Percentiles rank a stretch among this genome's conserved stretches.
phyloP scores from a whole-genome alignment of 2,329 filamentous ascomycete genomes.

The Ophiostoma sp. region DNA sequence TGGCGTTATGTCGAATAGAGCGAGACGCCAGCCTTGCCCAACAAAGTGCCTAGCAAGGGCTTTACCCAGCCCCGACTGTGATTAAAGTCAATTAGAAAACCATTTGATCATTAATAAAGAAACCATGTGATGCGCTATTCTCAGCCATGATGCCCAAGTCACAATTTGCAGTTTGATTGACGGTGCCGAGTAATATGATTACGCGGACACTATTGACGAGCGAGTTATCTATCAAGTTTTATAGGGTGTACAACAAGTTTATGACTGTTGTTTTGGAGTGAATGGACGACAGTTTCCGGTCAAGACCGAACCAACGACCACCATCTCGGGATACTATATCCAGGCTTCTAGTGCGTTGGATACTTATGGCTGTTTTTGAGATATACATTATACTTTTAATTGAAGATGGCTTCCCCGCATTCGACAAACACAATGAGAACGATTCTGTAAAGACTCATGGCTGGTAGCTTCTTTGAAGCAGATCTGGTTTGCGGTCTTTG shows the following conservation, averaged over 20 bases:
- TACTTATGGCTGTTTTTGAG: not conserved
- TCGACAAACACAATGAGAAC: not conserved
- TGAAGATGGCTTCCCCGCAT: not conserved
- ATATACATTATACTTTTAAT: too few relatives aligned
- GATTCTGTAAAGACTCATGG: slow-evolving; percentile 17
- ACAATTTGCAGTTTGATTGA: not conserved
- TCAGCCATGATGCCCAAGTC: not conserved
- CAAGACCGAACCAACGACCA: not conserved
- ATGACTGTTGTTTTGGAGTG: not conserved
- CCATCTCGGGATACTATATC: not conserved
- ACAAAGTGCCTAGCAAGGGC: not conserved
- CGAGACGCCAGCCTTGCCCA: not conserved
- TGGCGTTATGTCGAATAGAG: not conserved
- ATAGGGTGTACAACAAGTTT: too few relatives aligned
- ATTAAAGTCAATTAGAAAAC: not conserved
- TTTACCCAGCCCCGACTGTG: not conserved
- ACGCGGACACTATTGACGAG: too few relatives aligned
- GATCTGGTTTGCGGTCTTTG: slow-evolving; percentile 61
- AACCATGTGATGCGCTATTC: not conserved
- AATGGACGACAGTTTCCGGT: not conserved
- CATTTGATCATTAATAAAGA: too few relatives aligned
- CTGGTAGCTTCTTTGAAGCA: slow-evolving; percentile 39
- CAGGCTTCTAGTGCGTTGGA: not conserved
- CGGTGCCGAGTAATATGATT: not conserved
- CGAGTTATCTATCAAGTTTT: too few relatives aligned